Evolutionary conservation across 352 stramenopile genomes (phyloP), one percentile per base, ranked within the genome.

Genomic region (Phytophthora cryptogea): DNA sequence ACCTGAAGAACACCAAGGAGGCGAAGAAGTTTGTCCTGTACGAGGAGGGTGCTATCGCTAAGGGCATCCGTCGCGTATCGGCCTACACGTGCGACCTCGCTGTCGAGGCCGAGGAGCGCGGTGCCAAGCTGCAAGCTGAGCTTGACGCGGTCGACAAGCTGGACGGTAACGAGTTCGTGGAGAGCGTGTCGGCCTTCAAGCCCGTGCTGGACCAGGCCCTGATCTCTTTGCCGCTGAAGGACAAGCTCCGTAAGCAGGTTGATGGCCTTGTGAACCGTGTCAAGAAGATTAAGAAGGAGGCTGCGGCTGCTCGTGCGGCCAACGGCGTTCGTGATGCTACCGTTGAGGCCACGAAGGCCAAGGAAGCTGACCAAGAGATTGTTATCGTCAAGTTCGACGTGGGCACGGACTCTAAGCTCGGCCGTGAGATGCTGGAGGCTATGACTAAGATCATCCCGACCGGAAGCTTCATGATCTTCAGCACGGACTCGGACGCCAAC

Each of bases 21-120:
- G 97, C 97, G 8, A 92, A 88, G 59, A 96, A 94, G 55, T 99
- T 99, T 74, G 95, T 97, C 33, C 74, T 99, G 54, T 95, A 98
- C 30, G 95, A 99, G 70, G 97, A 99, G 72, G 94, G 91, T 41
- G 94, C 92, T 6, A 95, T 99, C 31, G 92, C 96, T 46, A 99
- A 99, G 88, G 97, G 97, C 43, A 98, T 99, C 63, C 92, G 97
- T 51, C 92, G 97, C 68, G 92, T 99, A 33, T 96, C 94, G 43
- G 96, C 89, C 39, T 92, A 98, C 53, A 99, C 97, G 6, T 85
- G 89, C 56, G 85, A 88, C 35, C 63, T 85, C 2, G 96, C 97
- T 10, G 72, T 74, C 35, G 78, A 98, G 54, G 95, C 95, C 1
- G 90, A 97, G 42, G 76, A 72, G 31, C 83, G 90, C 59, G 93